Conservation (phyloP, 352 stramenopile genomes). For the Globisporangium perplexum region DNA sequence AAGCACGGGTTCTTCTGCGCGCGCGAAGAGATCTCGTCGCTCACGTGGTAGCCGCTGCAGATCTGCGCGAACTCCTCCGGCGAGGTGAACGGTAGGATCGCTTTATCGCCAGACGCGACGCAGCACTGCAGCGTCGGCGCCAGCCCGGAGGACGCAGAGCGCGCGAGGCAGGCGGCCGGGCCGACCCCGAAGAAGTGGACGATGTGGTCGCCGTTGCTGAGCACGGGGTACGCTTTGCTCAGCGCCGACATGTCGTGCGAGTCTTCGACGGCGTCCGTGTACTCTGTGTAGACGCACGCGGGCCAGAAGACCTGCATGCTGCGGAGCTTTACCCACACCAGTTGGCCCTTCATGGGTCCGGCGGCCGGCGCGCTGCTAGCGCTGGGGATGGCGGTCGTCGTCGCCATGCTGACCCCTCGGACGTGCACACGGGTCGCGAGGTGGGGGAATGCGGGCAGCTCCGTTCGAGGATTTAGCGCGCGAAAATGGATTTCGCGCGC, state of each 20-base stretch:
- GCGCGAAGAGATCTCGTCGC: slow-evolving; percentile 28
- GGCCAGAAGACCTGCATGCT: slow-evolving; percentile 64
- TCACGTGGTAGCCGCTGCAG: slow-evolving; percentile 26
- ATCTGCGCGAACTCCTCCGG: slow-evolving; percentile 29
- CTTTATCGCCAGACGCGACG: slow-evolving; percentile 35
- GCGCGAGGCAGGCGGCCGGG: slow-evolving; percentile 22
- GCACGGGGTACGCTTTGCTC: slow-evolving; percentile 34
- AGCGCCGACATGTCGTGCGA: slow-evolving; percentile 43
- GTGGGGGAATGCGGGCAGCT: background rate
- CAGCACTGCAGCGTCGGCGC: slow-evolving; percentile 49
- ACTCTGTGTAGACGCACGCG: slow-evolving; percentile 56
- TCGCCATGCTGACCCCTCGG: background rate
- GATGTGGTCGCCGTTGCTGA: slow-evolving; percentile 67
- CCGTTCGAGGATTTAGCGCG: background rate
- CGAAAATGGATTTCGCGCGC: slow-evolving; percentile 8
- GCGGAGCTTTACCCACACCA: slow-evolving; percentile 47
- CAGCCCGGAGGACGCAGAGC: slow-evolving; percentile 10
- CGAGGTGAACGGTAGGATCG: slow-evolving; percentile 2
- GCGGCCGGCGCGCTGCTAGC: background rate
- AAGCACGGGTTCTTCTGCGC: slow-evolving; percentile 45
- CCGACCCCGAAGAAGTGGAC: slow-evolving; percentile 78
- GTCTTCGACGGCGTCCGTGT: slow-evolving; percentile 35
- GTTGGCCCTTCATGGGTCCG: background rate
- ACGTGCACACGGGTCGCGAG: background rate
- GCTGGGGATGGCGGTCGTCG: background rate